Base-by-base conservation (phyloP, 257 asterid species). In the Ajuga chamaepitys region DNA sequence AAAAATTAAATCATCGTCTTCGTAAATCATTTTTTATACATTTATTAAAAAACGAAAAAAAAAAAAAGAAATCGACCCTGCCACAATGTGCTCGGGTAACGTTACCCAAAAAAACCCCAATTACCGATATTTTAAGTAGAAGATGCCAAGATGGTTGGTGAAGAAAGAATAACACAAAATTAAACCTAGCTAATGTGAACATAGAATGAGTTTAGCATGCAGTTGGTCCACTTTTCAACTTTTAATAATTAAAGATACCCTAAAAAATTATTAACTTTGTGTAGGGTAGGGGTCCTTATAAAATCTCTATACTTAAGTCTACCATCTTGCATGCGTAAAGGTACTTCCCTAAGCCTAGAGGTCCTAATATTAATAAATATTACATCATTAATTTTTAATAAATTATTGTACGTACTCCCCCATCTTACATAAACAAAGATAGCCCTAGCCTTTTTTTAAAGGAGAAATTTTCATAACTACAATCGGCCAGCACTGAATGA, bases 181-280 rank as follows among this genome's bases (percentile, higher is more conserved):
- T 40, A 16, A 32, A 17, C 40, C 22, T 30, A 54, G 67, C 22
- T 30, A 54, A 70, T 73, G 82, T 67, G 83, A 71, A 70, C 70
- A 28, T n/a, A 68, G 42, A 71, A 62, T 7, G 76, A 69, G 71
- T 30, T 57, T 61, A 58, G 79, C 85, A 71, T 72, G 82, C 83
- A 79, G 62, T 68, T 4, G 77, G 46, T 48, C 71, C 76, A 60
- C 89, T 62, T 73, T 60, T 62, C 6, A 9, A 60, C 42, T 50
- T 78, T 79, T 72, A 73, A 75, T 70, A 74, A 80, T 73, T 64
- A 60, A 61, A 50, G 48, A 68, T 3, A 28, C 3, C 13, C 41
- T 53, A 52, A 67, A 79, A 62, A 44, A 62, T 21, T 9, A 71
- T 61, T 26, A 65, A 70, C 53, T 62, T 71, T 28, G 47, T 60